Conservation (phyloP, 75 land plant species). For the Azolla pinnata region DNA sequence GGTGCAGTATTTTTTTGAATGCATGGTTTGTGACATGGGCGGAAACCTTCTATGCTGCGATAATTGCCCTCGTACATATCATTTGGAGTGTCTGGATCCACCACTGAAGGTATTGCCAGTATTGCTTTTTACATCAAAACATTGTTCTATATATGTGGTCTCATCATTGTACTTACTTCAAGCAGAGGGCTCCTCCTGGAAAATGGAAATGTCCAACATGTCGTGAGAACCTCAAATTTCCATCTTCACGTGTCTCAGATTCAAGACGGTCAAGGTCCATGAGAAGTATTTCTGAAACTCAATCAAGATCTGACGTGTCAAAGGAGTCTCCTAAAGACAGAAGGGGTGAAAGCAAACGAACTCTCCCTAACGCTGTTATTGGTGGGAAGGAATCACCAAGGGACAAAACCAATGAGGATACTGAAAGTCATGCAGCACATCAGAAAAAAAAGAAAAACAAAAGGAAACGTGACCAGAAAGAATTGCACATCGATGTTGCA, state of each 20-base stretch:
- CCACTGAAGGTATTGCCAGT: constrained; percentile 71
- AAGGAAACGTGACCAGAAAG: no score
- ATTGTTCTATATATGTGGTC: not conserved
- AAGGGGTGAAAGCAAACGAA: not conserved
- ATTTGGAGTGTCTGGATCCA: constrained; percentile 79
- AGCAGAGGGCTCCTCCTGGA: constrained; percentile 79
- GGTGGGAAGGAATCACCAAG: no score
- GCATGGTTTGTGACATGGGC: constrained; percentile 85
- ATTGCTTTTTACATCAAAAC: not conserved
- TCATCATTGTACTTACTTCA: not conserved
- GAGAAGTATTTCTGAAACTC: not conserved
- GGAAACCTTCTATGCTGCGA: constrained; percentile 94
- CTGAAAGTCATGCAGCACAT: no score
- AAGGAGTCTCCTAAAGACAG: not conserved
- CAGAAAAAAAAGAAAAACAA: no score
- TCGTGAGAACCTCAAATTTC: constrained; percentile 22
- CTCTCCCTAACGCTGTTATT: no score
- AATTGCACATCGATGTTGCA: no score
- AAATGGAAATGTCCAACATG: constrained; percentile 94
- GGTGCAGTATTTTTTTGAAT: constrained; percentile 83
- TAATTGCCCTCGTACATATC: constrained; percentile 88
- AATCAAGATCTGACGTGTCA: no score
- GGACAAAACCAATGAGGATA: no score
- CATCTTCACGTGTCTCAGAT: constrained; percentile 12
- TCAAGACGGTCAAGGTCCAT: constrained; percentile 37